phyloP scores from a whole-genome alignment of 2,329 filamentous ascomycete species.

The Scedosporium dehoogii region DNA sequence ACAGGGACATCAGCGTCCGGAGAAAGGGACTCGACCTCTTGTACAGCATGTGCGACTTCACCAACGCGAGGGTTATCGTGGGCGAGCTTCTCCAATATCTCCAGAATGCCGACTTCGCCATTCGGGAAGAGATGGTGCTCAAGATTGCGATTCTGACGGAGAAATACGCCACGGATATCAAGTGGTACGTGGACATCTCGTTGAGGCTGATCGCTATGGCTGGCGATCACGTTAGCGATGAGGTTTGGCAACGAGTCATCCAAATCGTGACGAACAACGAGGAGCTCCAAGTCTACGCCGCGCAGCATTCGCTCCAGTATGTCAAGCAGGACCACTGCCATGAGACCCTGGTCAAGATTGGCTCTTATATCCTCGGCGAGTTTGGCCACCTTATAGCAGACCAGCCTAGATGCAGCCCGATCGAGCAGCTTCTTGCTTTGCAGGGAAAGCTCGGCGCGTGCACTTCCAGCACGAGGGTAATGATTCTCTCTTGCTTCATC shows the following conservation, averaged over 20 bases:
- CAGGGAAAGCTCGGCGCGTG: constrained; percentile 83
- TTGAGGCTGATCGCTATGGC: constrained; percentile 90
- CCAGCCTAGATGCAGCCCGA: constrained; percentile 82
- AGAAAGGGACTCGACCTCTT: constrained; percentile 90
- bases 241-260: constrained; percentile 97
- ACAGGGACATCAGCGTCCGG: constrained; percentile 93
- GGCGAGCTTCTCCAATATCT: constrained; percentile 89
- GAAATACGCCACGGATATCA: constrained; percentile 95
- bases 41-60: constrained; percentile 98
- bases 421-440: constrained; percentile 91
- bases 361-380: constrained; percentile 88
- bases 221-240: constrained; percentile 95
- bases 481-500: constrained; percentile 90
- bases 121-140: constrained; percentile 97
- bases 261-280: constrained; percentile 99
- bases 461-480: constrained; percentile 81
- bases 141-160: constrained; percentile 98
- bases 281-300: constrained; percentile 91
- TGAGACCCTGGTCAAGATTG: constrained; percentile 96
- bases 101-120: constrained; percentile 93
- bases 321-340: constrained; percentile 90
- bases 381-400: constrained; percentile 96
- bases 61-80: constrained; percentile 90
- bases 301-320: constrained; percentile 85
- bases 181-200: constrained; percentile 99